Base-by-base conservation (phyloP, 2,329 filamentous ascomycete genomes). In the Juglanconis oblonga region DNA sequence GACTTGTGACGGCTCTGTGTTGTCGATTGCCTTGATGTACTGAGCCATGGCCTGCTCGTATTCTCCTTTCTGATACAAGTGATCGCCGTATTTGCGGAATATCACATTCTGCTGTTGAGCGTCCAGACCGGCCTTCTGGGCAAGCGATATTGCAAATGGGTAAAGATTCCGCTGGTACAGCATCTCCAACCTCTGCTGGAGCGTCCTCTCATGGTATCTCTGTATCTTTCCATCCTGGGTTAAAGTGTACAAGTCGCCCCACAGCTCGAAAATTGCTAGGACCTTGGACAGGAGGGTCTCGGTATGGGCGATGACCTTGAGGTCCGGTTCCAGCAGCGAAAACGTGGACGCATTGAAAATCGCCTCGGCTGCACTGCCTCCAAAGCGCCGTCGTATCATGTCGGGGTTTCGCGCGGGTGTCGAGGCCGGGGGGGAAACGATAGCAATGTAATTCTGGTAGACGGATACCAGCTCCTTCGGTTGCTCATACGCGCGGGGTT, bases 41-140 rank as follows among this genome's bases (percentile, higher is more conserved):
- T 98, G 95, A 68, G 96, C 89, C 96, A 99, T 99, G n/a, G 96
- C 93, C 6, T 91, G 95, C 70, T 99, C 95, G 70, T 94, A 99
- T 70, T 97, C 93, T 4, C 90, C 92, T 69, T 96, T 97, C 65
- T 96, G 91, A 69, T 99, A 98, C 3, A 98, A 76, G 69, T 94
- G 91, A 71, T 99, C 95, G 11, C 94, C 95, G 73, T 97, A 98
- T 71, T 89, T 93, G 61, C 94, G 87, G 70, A 94, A 96, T 61
- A 99, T 99, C 60, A 90, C 80, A 68, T 96, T 97, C 68, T 96
- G 91, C 72, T 97, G 91, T 51, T 88, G 79, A 3, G 79, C 76
- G 72, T 93, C 91, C 68, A 97, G 82, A 1, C 92, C 91, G 9
- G 89, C 87, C 73, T 96, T 97, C 69, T 96, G 92, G 0, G 95